Base-by-base conservation (phyloP, 2,329 filamentous ascomycete species). In the Colletotrichum sp. region DNA sequence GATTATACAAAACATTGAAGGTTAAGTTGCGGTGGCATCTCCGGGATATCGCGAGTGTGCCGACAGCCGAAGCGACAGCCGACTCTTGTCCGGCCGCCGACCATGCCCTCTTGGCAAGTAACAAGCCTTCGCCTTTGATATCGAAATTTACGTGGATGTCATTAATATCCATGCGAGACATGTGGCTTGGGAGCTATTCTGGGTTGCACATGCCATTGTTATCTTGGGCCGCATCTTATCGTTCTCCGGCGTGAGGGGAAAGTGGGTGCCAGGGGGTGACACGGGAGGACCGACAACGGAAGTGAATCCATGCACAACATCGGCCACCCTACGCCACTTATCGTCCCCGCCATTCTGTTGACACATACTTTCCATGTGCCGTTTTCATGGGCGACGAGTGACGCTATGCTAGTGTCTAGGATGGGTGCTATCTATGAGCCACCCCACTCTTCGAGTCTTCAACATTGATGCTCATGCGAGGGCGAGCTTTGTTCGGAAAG, bases 401-500 rank as follows among this genome's bases (percentile, higher is more conserved):
- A n/a, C 67, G 28, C 13, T 28, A 36, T 15, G 18, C 39, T 8
- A 24, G 39, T n/a, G 26, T 3, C 30, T 59, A 32, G 15, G 32
- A 55, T 28, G 48, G 10, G 59, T 65, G 36, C 30, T 67, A 75
- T 75, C 67, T 26, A 10, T 30, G 12, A 71, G 68, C 68, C 72
- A 75, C 72, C 72, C 72, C 72, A 75, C 72, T 72, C 52, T 55
- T n/a, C 34, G 26, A 28, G 3, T 72, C 36, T 55, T n/a, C 34
- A 32, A 28, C 5, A 6, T 9, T 18, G 21, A 39, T 15, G 43
- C 28, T 34, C 7, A 32, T 39, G 15, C 30, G 15, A 55, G 26
- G 34, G 30, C 6, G 15, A 63, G n/a, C 43, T 57, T 26, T 34
- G 10, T 52, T 63, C 67, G 67, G 67, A 63, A 36, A 30, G 30